Conservation (phyloP, 2,329 filamentous ascomycete genomes). For the Xylariales sp. region DNA sequence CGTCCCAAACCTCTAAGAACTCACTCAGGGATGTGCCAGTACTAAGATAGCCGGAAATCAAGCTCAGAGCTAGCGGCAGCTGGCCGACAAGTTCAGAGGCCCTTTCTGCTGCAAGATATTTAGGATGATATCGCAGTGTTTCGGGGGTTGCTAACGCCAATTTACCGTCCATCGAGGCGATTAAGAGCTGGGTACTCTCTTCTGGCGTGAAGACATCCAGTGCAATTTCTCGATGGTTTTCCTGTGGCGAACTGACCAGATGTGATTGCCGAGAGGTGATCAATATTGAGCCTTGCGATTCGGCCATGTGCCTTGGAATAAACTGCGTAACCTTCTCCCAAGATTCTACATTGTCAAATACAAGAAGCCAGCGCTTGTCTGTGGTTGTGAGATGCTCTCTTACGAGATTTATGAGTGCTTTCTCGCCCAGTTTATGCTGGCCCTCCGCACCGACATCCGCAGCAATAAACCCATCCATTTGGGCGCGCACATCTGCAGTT, state of each 20-base stretch:
- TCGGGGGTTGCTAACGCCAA: neutral
- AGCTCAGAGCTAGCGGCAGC: constrained; percentile 15
- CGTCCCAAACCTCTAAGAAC: constrained; percentile 18
- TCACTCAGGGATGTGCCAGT: constrained; percentile 12
- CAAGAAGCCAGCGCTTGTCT: constrained; percentile 11
- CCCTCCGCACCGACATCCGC: neutral
- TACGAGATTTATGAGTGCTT: neutral
- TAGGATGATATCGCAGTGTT: constrained; percentile 9
- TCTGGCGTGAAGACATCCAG: constrained; percentile 6
- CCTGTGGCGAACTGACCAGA: neutral
- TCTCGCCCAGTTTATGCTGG: too few species aligned
- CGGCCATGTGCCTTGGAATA: constrained; percentile 7
- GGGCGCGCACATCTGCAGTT: constrained; percentile 3
- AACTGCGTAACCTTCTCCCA: constrained; percentile 10
- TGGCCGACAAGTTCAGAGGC: constrained; percentile 10
- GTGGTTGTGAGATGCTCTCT: constrained; percentile 5
- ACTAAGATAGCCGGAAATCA: constrained; percentile 15
- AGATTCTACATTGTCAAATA: constrained; percentile 16
- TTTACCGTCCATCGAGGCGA: neutral
- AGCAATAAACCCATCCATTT: constrained; percentile 2
- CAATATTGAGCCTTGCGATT: constrained; percentile 6
- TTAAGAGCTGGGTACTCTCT: constrained; percentile 4
- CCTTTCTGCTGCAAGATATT: constrained; percentile 11
- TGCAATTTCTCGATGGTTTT: constrained; percentile 2
- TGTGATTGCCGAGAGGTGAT: neutral